Percentiles rank a stretch among this genome's conserved stretches.
phyloP scores from a whole-genome alignment of 352 stramenopile species.

The Thalassiosira mediterranea region DNA sequence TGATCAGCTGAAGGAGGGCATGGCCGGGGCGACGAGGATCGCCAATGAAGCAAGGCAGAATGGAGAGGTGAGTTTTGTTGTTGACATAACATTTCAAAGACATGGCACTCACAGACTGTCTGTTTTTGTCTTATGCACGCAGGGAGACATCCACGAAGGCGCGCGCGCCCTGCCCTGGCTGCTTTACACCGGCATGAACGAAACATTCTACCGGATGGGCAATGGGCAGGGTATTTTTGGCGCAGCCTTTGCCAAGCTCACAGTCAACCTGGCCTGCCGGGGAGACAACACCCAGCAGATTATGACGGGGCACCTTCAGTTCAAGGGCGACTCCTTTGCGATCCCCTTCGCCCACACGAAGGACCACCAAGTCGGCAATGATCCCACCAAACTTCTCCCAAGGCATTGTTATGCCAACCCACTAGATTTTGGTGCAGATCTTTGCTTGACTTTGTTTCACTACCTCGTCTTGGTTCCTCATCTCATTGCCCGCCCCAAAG shows the following conservation, averaged over 20 bases:
- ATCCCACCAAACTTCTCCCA: slow-evolving; percentile 15
- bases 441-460: slow-evolving; percentile 13
- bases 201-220: slow-evolving; percentile 7
- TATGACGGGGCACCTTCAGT: slow-evolving; percentile 18
- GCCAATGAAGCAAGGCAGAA: background rate
- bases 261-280: slow-evolving; percentile 26
- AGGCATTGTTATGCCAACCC: slow-evolving; percentile 24
- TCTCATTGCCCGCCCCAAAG: slow-evolving; percentile 6
- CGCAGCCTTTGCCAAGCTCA: slow-evolving; percentile 7
- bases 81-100: slow-evolving; percentile 1
- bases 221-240: slow-evolving; percentile 16
- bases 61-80: slow-evolving; percentile 9
- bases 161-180: slow-evolving; percentile 9
- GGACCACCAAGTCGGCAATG: slow-evolving; percentile 18
- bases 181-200: slow-evolving; percentile 20
- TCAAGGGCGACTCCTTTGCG: background rate
- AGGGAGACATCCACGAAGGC: slow-evolving; percentile 22
- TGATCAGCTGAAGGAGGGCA: slow-evolving; percentile 13
- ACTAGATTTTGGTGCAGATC: slow-evolving; percentile 18
- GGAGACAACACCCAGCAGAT: slow-evolving; percentile 21
- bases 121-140: background rate
- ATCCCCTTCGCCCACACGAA: slow-evolving; percentile 31
- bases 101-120: too few species aligned
- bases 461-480: slow-evolving; percentile 22
- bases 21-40: slow-evolving; percentile 19